Base-by-base conservation (phyloP, 129 eudicot genomes). In the Flaveria ramosissima region DNA sequence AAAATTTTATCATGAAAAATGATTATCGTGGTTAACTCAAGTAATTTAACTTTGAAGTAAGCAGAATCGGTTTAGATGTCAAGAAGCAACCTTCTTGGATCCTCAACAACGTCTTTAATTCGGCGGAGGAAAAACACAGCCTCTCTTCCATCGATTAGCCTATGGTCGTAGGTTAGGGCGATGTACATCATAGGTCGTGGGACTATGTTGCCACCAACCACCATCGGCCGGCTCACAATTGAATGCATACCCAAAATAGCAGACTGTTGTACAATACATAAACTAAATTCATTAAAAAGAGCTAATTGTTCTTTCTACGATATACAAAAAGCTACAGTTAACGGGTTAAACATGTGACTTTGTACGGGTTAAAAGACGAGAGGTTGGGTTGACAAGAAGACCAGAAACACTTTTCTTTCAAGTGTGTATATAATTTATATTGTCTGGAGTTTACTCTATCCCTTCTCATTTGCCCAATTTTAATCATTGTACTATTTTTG, bases 81-180 rank as follows among this genome's bases (percentile, higher is more conserved):
- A 19, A 90, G 87, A 23, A 90, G 90, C 82, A 90, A 64, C 81
- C 96, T 84, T 79, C 96, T 80, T 20, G 96, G 92, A 84, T 93
- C 98, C 78, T 93, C 97, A 4, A 93, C 97, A 30, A 93, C 92
- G 24, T 93, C 97, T 82, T 93, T 93, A 75, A 93, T 90, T 46
- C 96, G 92, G 52, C 97, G 83, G 76, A 93, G 72, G 84, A 88
- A 93, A 73, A 85, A 89, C 42, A 93, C 98, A 0, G 98, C 98
- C 92, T 93, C 98, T 93, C 98, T 93, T 66, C 98, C 98, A 65
- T 90, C 98, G 70, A 93, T 93, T 71, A 93, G 98, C 85, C 98
- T 75, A 77, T 93, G 98, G 79, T 93, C 98, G 72, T 93, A 93
- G 17, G 98, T 90, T 45, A 93, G 87, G 67, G 98, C 98, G 24